phyloP scores from a whole-genome alignment of 805 yeast genomes.

The Brettanomyces custersianus region DNA sequence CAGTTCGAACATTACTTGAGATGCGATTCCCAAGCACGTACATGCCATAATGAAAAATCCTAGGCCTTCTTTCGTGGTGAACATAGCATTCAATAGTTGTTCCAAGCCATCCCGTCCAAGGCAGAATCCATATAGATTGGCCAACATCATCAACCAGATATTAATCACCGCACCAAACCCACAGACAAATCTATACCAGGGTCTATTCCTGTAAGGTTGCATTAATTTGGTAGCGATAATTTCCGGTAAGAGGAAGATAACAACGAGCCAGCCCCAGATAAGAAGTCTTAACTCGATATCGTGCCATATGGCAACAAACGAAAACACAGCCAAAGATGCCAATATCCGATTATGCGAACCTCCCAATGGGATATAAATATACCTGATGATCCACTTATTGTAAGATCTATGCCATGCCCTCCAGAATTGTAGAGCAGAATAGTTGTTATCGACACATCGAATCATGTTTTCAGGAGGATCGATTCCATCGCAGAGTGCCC shows the following conservation, averaged over 20 bases:
- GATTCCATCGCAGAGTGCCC: slow-evolving; percentile 88
- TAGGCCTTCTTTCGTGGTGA: slow-evolving; percentile 62
- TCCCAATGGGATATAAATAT: slow-evolving; percentile 87
- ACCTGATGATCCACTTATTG: slow-evolving; percentile 83
- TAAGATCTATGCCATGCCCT: slow-evolving; percentile 97
- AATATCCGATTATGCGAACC: slow-evolving; percentile 65
- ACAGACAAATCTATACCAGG: slow-evolving; percentile 77
- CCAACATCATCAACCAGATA: slow-evolving; percentile 97
- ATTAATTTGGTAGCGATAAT: slow-evolving; percentile 46
- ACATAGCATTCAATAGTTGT: slow-evolving; percentile 57
- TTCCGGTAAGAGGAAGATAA: slow-evolving; percentile 82
- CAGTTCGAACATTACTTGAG: slow-evolving; percentile 89
- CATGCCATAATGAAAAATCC: slow-evolving; percentile 54
- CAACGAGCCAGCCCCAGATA: slow-evolving; percentile 95
- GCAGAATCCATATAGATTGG: slow-evolving; percentile 91
- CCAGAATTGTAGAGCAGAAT: slow-evolving; percentile 93
- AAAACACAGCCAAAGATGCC: slow-evolving; percentile 77
- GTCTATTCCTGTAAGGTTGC: slow-evolving; percentile 24
- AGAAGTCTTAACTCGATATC: slow-evolving; percentile 82
- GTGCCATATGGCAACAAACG: slow-evolving; percentile 98
- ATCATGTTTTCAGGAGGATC: slow-evolving; percentile 98
- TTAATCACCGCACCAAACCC: slow-evolving; percentile 83
- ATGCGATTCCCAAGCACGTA: slow-evolving; percentile 65
- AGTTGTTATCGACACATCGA: slow-evolving; percentile 90
- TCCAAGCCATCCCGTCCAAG: slow-evolving; percentile 81